Conservation (phyloP, 1,284 basidiomycete genomes). For the Ganoderma multipileum region DNA sequence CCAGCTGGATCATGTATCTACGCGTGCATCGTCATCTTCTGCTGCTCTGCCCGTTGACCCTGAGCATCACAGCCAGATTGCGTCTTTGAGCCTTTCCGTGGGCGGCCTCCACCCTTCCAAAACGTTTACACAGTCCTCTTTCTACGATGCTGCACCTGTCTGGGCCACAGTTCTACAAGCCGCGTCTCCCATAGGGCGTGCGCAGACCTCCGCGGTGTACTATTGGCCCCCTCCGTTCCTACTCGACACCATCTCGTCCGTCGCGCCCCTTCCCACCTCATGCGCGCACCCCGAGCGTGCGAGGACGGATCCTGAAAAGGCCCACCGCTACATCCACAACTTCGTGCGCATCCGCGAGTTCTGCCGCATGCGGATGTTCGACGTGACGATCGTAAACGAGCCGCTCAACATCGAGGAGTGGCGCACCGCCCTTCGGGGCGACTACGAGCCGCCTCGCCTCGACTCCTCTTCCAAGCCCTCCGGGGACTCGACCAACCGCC, state of each 20-base stretch:
- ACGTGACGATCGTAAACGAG: not conserved
- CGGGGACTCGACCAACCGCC: not conserved
- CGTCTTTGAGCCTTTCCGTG: not conserved
- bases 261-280: not conserved
- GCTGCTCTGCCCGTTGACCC: not conserved
- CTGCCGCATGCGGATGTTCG: constrained; percentile 6
- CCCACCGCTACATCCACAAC: constrained; percentile 14
- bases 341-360: constrained; percentile 11
- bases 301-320: constrained; percentile 2
- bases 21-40: too few species aligned
- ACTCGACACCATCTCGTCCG: constrained; percentile 4
- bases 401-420: constrained; percentile 10
- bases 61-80: not conserved
- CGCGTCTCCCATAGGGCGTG: not conserved
- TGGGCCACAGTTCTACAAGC: constrained; percentile 1
- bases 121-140: not conserved
- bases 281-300: not conserved
- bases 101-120: not conserved
- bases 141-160: not conserved
- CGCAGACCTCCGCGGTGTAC: not conserved
- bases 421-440: constrained; percentile 9
- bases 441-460: not conserved
- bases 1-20: too few species aligned
- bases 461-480: too few species aligned
- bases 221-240: constrained; percentile 19